Conservation (phyloP, 1,284 basidiomycete genomes). For the Cerrena zonata region DNA sequence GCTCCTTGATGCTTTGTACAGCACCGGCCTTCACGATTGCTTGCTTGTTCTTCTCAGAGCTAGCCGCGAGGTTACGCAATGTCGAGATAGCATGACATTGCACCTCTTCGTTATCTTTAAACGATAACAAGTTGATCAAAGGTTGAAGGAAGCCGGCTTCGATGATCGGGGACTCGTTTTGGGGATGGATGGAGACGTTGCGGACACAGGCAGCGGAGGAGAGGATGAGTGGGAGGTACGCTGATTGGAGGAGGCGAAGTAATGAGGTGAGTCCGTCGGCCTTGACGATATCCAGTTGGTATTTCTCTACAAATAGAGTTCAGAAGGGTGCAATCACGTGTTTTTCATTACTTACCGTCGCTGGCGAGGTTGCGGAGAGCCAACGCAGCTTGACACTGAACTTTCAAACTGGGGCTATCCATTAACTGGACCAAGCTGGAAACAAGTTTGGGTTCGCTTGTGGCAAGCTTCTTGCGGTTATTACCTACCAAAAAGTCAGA, state of each 20-base stretch:
- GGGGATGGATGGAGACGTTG: slow-evolving; percentile 97
- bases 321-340: neutral
- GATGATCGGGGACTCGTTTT: slow-evolving; percentile 98
- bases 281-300: slow-evolving; percentile 97
- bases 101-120: slow-evolving; percentile 99
- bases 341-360: slow-evolving; percentile 76
- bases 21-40: slow-evolving; percentile 98
- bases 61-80: slow-evolving; percentile 92
- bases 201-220: slow-evolving; percentile 98
- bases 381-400: slow-evolving; percentile 97
- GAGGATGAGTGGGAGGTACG: slow-evolving; percentile 96
- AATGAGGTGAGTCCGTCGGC: slow-evolving; percentile 90
- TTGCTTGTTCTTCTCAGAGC: slow-evolving; percentile 96
- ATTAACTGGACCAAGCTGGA: slow-evolving; percentile 92
- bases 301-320: slow-evolving; percentile 69
- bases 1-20: slow-evolving; percentile 95
- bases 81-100: slow-evolving; percentile 99
- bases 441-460: slow-evolving; percentile 92
- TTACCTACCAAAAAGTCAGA: slow-evolving; percentile 39
- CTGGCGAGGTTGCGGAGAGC: slow-evolving; percentile 95
- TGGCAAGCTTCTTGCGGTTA: slow-evolving; percentile 93
- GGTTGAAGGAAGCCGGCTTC: slow-evolving; percentile 96
- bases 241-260: slow-evolving; percentile 90
- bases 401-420: slow-evolving; percentile 96
- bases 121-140: slow-evolving; percentile 90